These are phyloP conservation scores for Avena sativa DNA, from an alignment of 176 grass and related monocot genomes.

Conservation along the genomic window DNA sequence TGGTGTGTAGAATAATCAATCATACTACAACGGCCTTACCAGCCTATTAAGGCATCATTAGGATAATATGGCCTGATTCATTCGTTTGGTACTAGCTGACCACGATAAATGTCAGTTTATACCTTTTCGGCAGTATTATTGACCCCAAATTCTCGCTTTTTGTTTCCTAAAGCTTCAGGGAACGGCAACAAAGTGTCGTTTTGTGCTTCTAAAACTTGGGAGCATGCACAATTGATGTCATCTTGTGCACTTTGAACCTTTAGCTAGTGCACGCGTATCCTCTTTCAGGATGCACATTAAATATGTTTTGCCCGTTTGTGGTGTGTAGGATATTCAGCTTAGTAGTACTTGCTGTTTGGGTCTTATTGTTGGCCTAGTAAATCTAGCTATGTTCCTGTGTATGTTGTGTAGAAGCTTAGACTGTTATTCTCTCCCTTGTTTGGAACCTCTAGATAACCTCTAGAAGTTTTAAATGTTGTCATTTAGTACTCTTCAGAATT, in stretches of 20 bases:
- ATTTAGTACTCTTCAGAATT: constrained; percentile 32
- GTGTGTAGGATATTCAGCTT: constrained; percentile 9
- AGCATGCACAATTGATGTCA: not conserved
- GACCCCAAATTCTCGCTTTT: not conserved
- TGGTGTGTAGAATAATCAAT: not conserved
- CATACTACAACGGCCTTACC: constrained; percentile 4
- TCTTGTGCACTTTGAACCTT: not conserved
- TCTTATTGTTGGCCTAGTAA: constrained; percentile 14
- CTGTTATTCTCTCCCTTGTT: not conserved
- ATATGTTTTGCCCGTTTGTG: not conserved
- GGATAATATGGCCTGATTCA: constrained; percentile 18
- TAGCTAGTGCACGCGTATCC: not conserved
- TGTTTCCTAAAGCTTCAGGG: not conserved
- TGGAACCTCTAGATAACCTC: not conserved
- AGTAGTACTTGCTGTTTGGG: not conserved
- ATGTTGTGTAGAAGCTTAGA: not conserved
- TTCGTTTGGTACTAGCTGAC: not conserved
- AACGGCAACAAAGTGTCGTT: not conserved
- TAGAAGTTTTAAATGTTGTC: not conserved
- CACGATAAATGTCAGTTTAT: not conserved
- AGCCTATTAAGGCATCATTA: not conserved
- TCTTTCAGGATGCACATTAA: constrained; percentile 18
- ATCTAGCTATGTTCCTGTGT: not conserved
- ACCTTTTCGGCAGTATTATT: constrained; percentile 7
- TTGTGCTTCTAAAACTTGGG: not conserved